Evolutionary conservation across 306 rosid species (phyloP).

Genomic region (Lotus japonicus): DNA sequence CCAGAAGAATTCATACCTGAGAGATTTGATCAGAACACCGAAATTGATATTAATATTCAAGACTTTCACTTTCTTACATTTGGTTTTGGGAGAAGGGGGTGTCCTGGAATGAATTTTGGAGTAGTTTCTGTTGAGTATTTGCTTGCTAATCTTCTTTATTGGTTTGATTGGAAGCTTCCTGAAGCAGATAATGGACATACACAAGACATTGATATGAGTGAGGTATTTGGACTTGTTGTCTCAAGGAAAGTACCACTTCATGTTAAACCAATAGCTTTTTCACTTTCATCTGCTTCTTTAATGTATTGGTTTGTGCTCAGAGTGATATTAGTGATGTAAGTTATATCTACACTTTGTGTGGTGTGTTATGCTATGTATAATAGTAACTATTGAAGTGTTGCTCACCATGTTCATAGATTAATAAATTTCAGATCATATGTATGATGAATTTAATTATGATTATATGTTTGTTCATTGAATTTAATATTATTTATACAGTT

Average conservation of each 20-base stretch:
- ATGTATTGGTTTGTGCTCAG: too few relatives aligned
- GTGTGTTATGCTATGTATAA: too few relatives aligned
- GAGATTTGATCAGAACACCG: conserved; percentile 18
- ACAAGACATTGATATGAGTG: conserved; percentile 11
- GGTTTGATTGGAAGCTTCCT: conserved; percentile 26
- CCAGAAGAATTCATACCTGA: conserved; percentile 26
- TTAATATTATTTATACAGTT: too few relatives aligned
- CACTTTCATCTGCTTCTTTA: background rate
- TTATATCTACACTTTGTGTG: too few relatives aligned
- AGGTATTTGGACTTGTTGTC: background rate
- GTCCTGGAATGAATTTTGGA: conserved; percentile 30
- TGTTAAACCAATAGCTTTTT: conserved; percentile 1
- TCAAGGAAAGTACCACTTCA: conserved; percentile 20
- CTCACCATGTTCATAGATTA: background rate
- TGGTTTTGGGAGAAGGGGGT: conserved; percentile 27
- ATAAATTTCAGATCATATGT: background rate
- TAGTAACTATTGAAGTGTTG: background rate
- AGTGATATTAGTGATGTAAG: too few relatives aligned
- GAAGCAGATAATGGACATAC: background rate
- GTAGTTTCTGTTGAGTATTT: background rate
- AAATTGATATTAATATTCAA: conserved; percentile 2
- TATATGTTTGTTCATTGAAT: too few relatives aligned
- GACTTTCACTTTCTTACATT: conserved; percentile 14
- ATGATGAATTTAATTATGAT: too few relatives aligned
- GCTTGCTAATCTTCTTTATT: conserved; percentile 36